Evolutionary conservation across 2,329 filamentous ascomycete genomes (phyloP).

Genomic region (Didymosphaeria variabile): DNA sequence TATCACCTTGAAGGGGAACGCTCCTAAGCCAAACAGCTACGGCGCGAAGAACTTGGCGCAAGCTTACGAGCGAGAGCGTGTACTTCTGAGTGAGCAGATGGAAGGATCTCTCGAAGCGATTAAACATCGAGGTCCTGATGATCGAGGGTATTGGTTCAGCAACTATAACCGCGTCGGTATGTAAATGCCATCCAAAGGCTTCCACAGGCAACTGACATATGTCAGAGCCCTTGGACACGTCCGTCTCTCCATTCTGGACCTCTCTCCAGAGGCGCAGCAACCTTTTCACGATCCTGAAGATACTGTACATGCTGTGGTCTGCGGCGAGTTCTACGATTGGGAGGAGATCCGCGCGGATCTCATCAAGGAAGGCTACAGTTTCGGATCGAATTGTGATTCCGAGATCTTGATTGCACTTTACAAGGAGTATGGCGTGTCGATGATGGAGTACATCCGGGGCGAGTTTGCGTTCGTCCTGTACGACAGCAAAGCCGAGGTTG

Average conservation of each 20-base stretch:
- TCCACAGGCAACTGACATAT: constrained; percentile 18
- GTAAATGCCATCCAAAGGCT: constrained; percentile 1
- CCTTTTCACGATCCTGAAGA: constrained; percentile 32
- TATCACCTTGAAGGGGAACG: constrained; percentile 5
- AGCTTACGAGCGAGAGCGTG: constrained; percentile 2
- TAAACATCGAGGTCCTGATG: constrained; percentile 58
- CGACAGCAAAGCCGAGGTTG: constrained; percentile 51
- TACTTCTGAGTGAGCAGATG: constrained; percentile 12
- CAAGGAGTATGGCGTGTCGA: constrained; percentile 54
- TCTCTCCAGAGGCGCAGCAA: constrained; percentile 32
- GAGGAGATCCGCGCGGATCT: constrained; percentile 55
- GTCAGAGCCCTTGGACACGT: constrained; percentile 34
- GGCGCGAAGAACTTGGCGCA: constrained; percentile 1
- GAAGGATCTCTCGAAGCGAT: constrained; percentile 36
- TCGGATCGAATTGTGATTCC: constrained; percentile 59
- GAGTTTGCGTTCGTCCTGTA: constrained; percentile 65
- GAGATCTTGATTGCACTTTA: constrained; percentile 64
- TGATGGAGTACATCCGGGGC: constrained; percentile 59
- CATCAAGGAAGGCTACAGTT: constrained; percentile 51
- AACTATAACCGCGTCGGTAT: constrained; percentile 54
- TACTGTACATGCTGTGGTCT: constrained; percentile 64
- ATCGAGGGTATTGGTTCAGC: constrained; percentile 57
- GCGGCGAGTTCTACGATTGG: constrained; percentile 67
- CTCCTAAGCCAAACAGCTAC: constrained; percentile 2
- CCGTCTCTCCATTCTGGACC: constrained; percentile 38